phyloP scores from a whole-genome alignment of 2,329 filamentous ascomycete genomes.

The Neonectria coccinea region DNA sequence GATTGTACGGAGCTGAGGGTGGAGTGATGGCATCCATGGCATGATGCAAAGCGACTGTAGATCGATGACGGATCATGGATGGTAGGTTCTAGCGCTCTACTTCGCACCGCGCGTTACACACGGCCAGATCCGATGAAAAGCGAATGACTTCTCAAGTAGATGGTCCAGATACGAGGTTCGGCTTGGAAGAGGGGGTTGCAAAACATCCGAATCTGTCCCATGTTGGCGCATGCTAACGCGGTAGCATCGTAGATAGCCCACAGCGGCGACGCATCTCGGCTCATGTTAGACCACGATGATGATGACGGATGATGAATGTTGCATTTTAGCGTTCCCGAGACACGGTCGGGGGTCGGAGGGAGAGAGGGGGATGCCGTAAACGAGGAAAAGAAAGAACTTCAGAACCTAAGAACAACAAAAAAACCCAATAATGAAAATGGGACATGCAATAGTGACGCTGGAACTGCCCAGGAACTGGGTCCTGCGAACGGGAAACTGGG shows the following conservation, averaged over 20 bases:
- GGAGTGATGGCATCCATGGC: neutral
- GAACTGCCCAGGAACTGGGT: neutral
- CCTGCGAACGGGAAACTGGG: neutral
- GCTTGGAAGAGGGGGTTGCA: neutral
- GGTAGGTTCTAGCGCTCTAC: neutral
- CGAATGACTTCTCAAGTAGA: neutral
- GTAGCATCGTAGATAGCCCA: conserved; percentile 22
- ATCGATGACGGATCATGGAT: neutral
- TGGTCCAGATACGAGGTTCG: neutral
- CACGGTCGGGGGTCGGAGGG: neutral
- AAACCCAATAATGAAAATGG: neutral
- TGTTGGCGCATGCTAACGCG: conserved; percentile 16
- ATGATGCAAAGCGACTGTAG: conserved; percentile 3
- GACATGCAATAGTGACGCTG: neutral
- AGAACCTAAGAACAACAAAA: too few relatives aligned
- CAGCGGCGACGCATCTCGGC: conserved; percentile 21
- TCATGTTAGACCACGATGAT: conserved; percentile 21
- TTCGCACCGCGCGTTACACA: neutral
- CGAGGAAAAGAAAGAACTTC: neutral
- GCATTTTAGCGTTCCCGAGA: neutral
- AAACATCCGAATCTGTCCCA: conserved; percentile 18
- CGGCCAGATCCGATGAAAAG: conserved; percentile 1
- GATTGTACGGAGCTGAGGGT: neutral
- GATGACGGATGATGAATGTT: conserved; percentile 19
- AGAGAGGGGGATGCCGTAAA: neutral